phyloP scores from a whole-genome alignment of 2,329 filamentous ascomycete genomes.

The Colletotrichum chlorophyti region DNA sequence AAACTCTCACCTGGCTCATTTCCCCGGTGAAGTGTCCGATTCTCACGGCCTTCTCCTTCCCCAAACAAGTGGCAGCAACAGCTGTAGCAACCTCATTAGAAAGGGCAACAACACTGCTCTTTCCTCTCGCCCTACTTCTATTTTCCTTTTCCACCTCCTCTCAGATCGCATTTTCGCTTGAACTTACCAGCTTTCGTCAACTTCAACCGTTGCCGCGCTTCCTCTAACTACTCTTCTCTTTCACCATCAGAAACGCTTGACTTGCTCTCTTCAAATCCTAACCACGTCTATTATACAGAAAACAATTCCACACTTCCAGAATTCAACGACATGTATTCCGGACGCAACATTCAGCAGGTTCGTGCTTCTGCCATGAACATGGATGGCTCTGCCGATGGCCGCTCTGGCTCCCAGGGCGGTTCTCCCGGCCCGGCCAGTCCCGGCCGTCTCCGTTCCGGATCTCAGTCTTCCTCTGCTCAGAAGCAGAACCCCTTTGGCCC shows the following conservation, averaged over 20 bases:
- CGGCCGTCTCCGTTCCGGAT: slow-evolving; percentile 5
- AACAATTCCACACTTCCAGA: too few relatives aligned
- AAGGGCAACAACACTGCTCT: too few relatives aligned
- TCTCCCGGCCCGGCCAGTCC: slow-evolving; percentile 8
- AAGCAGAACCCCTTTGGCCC: slow-evolving; percentile 10
- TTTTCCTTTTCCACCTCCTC: too few relatives aligned
- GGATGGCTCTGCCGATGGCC: slow-evolving; percentile 7
- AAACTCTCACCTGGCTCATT: too few relatives aligned
- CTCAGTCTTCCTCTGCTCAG: slow-evolving; percentile 8
- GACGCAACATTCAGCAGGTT: background rate
- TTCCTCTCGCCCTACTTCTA: too few relatives aligned
- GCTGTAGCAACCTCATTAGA: too few relatives aligned
- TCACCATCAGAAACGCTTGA: background rate
- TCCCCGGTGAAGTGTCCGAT: too few relatives aligned
- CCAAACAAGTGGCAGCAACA: too few relatives aligned
- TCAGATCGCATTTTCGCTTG: too few relatives aligned
- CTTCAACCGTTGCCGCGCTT: too few relatives aligned
- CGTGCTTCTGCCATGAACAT: slow-evolving; percentile 7
- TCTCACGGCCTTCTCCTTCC: too few relatives aligned
- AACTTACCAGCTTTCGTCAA: too few relatives aligned
- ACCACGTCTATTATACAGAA: background rate
- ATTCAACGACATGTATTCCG: slow-evolving; percentile 3
- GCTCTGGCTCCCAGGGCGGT: background rate
- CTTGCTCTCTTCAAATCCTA: background rate
- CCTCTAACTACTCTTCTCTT: background rate